Base-by-base conservation (phyloP, 1,139 yeast genomes). In the Taiozyma sp. region DNA sequence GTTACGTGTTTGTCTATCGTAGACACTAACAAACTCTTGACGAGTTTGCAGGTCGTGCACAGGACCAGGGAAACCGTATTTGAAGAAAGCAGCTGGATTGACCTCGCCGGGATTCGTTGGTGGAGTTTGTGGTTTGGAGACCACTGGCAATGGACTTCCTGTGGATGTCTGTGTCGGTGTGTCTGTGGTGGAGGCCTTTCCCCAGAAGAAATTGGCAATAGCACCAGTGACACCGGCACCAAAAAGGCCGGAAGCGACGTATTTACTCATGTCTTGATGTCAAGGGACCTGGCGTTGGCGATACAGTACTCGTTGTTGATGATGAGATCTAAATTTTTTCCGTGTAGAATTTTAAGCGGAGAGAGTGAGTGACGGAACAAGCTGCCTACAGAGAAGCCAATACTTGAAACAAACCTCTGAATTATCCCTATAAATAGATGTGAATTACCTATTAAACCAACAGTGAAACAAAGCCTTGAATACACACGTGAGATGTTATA, bases 11-110 rank as follows among this genome's bases (percentile, higher is more conserved):
- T 86, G 79, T 59, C 99, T 79, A 65, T 93, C 95, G 67, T 84
- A 93, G 61, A 96, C 88, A 56, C 95, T 83, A 24, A 92, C 79
- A 66, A 85, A 93, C 69, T 90, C 97, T 50, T 78, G 75, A 57
- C 90, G 77, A 28, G 76, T 79, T 51, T 83, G 81, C 54, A 93
- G 70, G 65, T 93, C 99, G 65, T 90, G 96, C 43, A 87, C 78
- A 0, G 98, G 98, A 1, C 97, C 97, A 0, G 98, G 98, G 63
- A 88, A 89, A 4, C 99, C 99, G 65, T 87, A 92, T 63, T 84
- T 85, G 73, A 86, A 87, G 68, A 87, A 87, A 13, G 75, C 96
- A 40, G 80, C 78, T 0, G 97, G 97, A 54, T 80, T 76, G 8
- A 88, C 76, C n/a, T 14, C 44, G 10, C 22, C 36, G 12, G 52